Evolutionary conservation across 2,329 filamentous ascomycete species (phyloP).

Genomic region (Fusarium sambucinum): DNA sequence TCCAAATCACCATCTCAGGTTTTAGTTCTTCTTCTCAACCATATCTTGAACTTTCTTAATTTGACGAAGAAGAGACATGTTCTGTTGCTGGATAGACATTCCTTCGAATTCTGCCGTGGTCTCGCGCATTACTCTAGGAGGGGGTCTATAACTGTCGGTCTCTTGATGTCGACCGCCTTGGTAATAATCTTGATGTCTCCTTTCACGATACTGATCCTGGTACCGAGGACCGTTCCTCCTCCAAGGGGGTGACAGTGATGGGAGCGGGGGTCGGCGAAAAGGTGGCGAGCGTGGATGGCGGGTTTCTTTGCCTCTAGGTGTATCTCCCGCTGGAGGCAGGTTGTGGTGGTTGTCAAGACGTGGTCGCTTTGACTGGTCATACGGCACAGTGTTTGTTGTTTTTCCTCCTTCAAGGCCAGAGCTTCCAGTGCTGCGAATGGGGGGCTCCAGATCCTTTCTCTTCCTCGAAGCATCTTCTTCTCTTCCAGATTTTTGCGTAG

Average conservation of each 20-base stretch:
- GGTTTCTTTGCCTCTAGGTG: not conserved
- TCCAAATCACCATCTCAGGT: not conserved
- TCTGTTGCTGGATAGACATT: constrained; percentile 5
- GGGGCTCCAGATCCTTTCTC: not conserved
- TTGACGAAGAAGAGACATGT: accelerated
- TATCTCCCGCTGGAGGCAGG: too few species aligned
- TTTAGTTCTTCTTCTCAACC: not conserved
- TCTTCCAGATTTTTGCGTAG: not conserved
- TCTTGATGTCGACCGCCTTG: not conserved
- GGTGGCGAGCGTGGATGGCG: not conserved
- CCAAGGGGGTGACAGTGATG: not conserved
- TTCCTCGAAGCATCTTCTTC: not conserved
- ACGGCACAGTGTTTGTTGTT: not conserved
- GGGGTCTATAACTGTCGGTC: accelerated
- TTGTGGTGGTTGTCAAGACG: not conserved
- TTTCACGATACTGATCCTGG: not conserved
- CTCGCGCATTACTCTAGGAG: constrained; percentile 14
- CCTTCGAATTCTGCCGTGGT: constrained; percentile 8
- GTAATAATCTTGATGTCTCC: not conserved
- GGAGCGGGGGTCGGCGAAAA: not conserved
- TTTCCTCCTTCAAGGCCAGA: not conserved
- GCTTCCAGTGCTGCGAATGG: not conserved
- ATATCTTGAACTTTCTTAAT: not conserved
- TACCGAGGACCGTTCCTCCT: not conserved
- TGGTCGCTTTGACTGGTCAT: not conserved